Evolutionary conservation across 805 yeast species (phyloP).

Genomic region (Nakazawaea anatomiae): DNA sequence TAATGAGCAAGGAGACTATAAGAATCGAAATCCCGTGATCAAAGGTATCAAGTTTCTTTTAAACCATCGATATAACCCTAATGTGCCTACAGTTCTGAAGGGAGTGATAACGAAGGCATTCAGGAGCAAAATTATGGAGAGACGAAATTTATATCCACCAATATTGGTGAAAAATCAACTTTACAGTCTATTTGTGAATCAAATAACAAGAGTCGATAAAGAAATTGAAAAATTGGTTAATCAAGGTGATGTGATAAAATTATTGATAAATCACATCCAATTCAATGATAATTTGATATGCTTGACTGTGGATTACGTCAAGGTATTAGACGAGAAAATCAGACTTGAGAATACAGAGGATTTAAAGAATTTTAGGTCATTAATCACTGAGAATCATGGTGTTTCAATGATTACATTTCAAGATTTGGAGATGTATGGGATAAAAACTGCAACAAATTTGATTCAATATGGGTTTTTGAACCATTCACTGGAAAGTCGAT

Average conservation of each 20-base stretch:
- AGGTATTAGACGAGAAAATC: constrained; percentile 8
- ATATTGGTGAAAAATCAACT: constrained; percentile 37
- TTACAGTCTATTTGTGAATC: constrained; percentile 38
- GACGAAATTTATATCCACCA: constrained; percentile 26
- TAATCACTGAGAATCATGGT: constrained; percentile 17
- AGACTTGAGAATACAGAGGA: constrained; percentile 2
- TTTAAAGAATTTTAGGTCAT: constrained; percentile 14
- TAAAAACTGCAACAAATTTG: constrained; percentile 22
- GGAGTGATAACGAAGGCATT: constrained; percentile 18
- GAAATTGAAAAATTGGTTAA: constrained; percentile 31
- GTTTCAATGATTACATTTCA: constrained; percentile 20
- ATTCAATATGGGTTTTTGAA: constrained; percentile 38
- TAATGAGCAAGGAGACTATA: not conserved
- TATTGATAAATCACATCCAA: constrained; percentile 31
- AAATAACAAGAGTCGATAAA: constrained; percentile 47
- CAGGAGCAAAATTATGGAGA: constrained; percentile 14
- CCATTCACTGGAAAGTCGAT: constrained; percentile 31
- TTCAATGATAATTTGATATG: constrained; percentile 38
- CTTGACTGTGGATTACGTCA: constrained; percentile 16
- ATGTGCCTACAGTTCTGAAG: constrained; percentile 15
- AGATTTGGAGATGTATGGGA: constrained; percentile 14
- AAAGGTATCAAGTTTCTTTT: constrained; percentile 16
- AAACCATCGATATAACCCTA: constrained; percentile 15
- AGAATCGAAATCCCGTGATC: constrained; percentile 7
- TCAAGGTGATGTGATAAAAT: constrained; percentile 29